Conservation (phyloP, 805 yeast species). For the Yamadazyma scolyti region DNA sequence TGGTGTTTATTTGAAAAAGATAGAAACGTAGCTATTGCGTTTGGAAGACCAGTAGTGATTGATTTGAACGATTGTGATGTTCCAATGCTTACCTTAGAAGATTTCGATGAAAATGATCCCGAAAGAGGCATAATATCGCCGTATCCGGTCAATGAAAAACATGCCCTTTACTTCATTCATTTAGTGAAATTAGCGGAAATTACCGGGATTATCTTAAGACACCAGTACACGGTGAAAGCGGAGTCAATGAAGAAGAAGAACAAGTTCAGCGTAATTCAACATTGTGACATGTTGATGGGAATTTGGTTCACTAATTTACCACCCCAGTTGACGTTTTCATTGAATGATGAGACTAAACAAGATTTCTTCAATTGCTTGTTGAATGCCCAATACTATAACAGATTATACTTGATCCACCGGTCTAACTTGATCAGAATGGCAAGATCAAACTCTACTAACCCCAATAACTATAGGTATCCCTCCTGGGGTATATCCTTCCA, state of each 20-base stretch:
- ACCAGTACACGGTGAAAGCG: constrained; percentile 69
- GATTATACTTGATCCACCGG: constrained; percentile 68
- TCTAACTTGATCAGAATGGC: constrained; percentile 58
- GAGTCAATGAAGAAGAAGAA: constrained; percentile 47
- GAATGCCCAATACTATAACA: constrained; percentile 67
- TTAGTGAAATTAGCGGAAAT: constrained; percentile 66
- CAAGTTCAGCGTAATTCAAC: constrained; percentile 48
- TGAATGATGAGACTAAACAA: constrained; percentile 51
- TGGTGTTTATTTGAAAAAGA: constrained; percentile 76
- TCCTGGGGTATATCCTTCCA: constrained; percentile 82
- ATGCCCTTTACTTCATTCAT: constrained; percentile 58
- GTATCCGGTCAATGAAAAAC: constrained; percentile 44
- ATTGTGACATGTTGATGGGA: constrained; percentile 74
- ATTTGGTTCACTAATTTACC: constrained; percentile 73
- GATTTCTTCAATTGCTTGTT: constrained; percentile 55
- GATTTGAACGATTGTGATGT: constrained; percentile 74
- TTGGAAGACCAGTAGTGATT: constrained; percentile 68
- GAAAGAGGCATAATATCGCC: constrained; percentile 27
- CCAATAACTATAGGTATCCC: constrained; percentile 51
- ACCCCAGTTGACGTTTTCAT: constrained; percentile 55
- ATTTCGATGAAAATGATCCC: constrained; percentile 52
- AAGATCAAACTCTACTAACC: constrained; percentile 33
- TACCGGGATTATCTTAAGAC: constrained; percentile 63
- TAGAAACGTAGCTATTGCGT: constrained; percentile 63
- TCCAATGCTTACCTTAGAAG: constrained; percentile 64